phyloP scores from a whole-genome alignment of 1,284 basidiomycete genomes.

The Pholiota adiposa region DNA sequence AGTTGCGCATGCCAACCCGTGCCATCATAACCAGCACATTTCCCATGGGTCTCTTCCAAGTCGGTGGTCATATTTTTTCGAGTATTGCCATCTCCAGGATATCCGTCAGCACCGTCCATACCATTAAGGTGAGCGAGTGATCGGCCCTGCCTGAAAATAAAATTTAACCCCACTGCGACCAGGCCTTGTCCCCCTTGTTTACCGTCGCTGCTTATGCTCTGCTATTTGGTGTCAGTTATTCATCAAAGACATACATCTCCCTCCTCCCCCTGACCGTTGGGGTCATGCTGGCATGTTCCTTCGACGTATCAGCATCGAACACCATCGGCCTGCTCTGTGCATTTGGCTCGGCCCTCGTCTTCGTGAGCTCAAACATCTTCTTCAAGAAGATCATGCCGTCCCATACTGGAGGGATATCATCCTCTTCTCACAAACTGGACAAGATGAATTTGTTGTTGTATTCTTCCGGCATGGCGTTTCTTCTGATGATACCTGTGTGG shows the following conservation, averaged over 20 bases:
- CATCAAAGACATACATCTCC: constrained; percentile 89
- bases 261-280: constrained; percentile 94
- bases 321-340: constrained; percentile 85
- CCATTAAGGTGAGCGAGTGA: constrained; percentile 85
- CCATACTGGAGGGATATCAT: constrained; percentile 44
- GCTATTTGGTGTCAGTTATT: constrained; percentile 93
- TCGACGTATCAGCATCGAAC: constrained; percentile 88
- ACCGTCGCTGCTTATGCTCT: constrained; percentile 95
- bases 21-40: constrained; percentile 80
- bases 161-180: constrained; percentile 3
- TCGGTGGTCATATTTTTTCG: constrained; percentile 97
- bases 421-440: constrained; percentile 82
- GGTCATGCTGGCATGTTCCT: constrained; percentile 97
- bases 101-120: constrained; percentile 97
- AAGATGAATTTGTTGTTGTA: constrained; percentile 97
- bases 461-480: constrained; percentile 92
- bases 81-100: constrained; percentile 96
- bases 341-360: constrained; percentile 93
- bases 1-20: constrained; percentile 69
- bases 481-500: constrained; percentile 96
- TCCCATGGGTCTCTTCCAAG: constrained; percentile 93
- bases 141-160: not conserved
- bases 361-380: constrained; percentile 98
- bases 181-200: constrained; percentile 97
- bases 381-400: constrained; percentile 98